Evolutionary conservation across 116 monocot genomes (phyloP).

Genomic region (Dioscorea cayenensis): DNA sequence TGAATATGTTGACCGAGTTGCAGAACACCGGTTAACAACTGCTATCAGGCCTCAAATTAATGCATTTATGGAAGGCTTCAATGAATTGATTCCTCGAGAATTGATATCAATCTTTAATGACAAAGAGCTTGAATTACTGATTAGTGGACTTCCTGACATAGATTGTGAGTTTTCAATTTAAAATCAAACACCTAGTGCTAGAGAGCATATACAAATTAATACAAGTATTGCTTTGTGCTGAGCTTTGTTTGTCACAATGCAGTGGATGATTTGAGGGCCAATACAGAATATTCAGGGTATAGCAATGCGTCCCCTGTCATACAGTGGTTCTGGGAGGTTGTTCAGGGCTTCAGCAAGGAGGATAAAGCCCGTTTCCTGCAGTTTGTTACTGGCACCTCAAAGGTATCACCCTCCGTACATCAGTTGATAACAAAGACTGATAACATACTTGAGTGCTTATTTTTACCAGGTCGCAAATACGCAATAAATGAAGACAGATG

Average conservation of each 20-base stretch:
- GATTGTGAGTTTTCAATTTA: slow-evolving; percentile 58
- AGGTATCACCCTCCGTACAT: slow-evolving; percentile 35
- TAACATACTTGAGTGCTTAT: background rate
- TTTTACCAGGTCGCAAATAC: background rate
- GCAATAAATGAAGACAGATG: too few species aligned
- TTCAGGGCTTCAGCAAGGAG: slow-evolving; percentile 96
- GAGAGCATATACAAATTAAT: background rate
- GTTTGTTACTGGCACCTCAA: slow-evolving; percentile 99
- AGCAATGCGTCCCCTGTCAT: slow-evolving; percentile 92
- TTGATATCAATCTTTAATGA: slow-evolving; percentile 96
- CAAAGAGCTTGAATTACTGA: slow-evolving; percentile 92
- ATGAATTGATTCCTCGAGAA: slow-evolving; percentile 76
- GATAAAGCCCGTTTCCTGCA: slow-evolving; percentile 98
- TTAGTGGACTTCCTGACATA: slow-evolving; percentile 97
- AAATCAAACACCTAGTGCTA: background rate
- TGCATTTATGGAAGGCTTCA: slow-evolving; percentile 96
- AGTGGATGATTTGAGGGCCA: slow-evolving; percentile 97
- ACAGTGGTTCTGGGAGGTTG: slow-evolving; percentile 99
- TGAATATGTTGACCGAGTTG: slow-evolving; percentile 92
- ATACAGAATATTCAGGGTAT: slow-evolving; percentile 95
- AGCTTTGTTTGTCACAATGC: background rate
- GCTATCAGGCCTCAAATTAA: slow-evolving; percentile 96
- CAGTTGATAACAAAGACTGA: background rate
- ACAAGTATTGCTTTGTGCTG: background rate
- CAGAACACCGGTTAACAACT: slow-evolving; percentile 91